Evolutionary conservation across 1,284 basidiomycete genomes (phyloP), one percentile per base, ranked within the genome.

Genomic region (Apiotrichum porosum): DNA sequence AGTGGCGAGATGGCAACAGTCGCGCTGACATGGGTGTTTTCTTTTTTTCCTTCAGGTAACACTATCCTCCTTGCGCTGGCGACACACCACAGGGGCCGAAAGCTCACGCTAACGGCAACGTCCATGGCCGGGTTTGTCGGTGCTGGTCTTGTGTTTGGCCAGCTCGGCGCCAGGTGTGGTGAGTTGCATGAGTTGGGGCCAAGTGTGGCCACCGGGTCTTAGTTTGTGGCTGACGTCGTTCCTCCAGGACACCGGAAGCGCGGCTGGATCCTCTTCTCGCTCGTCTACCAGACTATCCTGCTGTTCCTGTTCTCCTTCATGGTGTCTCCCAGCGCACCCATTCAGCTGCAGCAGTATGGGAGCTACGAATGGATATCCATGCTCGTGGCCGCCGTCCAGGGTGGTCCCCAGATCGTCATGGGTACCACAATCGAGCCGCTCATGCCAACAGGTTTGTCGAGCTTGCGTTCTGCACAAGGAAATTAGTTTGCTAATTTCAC

Each of bases 361-460:
- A 23, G 18, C 10, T 33, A 28, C 18, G 51, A 54, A 26, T 62
- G 60, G 60, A 35, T 53, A 3, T 28, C 47, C 33, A 56, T 62
- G 51, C 47, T 59, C 2, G 28, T 54, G 4, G 41, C 50, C 4
- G 55, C 54, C 14, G 35, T 60, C 31, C 52, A 57, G 34, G 50
- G 53, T n/a, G 60, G 60, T 3, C 45, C 54, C n/a, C 60, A 62
- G 44, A 56, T 62, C 13, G 50, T 52, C 18, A 56, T 60, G 60
- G 26, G 26, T 12, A 28, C 26, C 8, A 28, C 8, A 4, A 19
- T 19, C 15, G 36, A 31, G 3, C 6, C 13, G 5, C 9, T 21
- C 17, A 13, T 24, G 12, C n/a, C 24, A 4, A 28, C 26, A 12
- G n/a, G n/a, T n/a, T 21, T 37, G 10, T 37, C n/a, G n/a, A n/a